phyloP scores from a whole-genome alignment of 495 filamentous ascomycete species.

The Astrothelium subdiscretum region DNA sequence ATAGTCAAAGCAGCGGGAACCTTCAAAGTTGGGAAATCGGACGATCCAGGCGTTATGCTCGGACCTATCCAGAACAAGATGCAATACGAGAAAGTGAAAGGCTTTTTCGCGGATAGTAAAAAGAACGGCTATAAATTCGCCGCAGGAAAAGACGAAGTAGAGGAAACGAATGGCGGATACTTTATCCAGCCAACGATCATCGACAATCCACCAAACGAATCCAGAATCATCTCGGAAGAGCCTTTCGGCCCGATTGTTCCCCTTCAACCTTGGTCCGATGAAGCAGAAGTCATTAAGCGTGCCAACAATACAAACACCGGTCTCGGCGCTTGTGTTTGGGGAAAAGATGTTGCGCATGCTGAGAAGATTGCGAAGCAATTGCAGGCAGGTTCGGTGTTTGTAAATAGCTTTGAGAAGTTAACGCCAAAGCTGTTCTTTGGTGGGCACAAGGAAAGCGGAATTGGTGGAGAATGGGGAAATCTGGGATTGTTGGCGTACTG shows the following conservation, averaged over 20 bases:
- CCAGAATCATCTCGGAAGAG: constrained; percentile 38
- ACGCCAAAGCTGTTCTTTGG: constrained; percentile 45
- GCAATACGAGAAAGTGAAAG: constrained; percentile 36
- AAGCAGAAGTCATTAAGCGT: constrained; percentile 38
- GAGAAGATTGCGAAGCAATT: constrained; percentile 31
- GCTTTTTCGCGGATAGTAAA: constrained; percentile 33
- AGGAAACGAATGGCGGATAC: constrained; percentile 31
- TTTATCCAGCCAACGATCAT: constrained; percentile 48
- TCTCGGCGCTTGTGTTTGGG: constrained; percentile 42
- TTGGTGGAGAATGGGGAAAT: constrained; percentile 48
- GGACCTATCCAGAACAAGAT: constrained; percentile 45
- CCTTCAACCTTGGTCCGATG: constrained; percentile 36
- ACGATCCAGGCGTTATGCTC: constrained; percentile 25
- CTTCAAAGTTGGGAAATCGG: constrained; percentile 26
- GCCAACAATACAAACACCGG: constrained; percentile 39
- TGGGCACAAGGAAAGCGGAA: constrained; percentile 55
- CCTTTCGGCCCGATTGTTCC: constrained; percentile 41
- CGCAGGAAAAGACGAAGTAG: constrained; percentile 29
- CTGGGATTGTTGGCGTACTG: constrained; percentile 44
- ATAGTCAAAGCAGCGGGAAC: constrained; percentile 44
- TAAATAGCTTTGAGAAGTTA: constrained; percentile 33
- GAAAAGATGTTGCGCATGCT: constrained; percentile 33
- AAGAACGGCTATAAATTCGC: constrained; percentile 32
- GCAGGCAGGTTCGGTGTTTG: constrained; percentile 36
- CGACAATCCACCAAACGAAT: constrained; percentile 44